These are phyloP conservation scores for Candida boleticola DNA, from an alignment of 805 yeast species.

Conservation along the genomic window DNA sequence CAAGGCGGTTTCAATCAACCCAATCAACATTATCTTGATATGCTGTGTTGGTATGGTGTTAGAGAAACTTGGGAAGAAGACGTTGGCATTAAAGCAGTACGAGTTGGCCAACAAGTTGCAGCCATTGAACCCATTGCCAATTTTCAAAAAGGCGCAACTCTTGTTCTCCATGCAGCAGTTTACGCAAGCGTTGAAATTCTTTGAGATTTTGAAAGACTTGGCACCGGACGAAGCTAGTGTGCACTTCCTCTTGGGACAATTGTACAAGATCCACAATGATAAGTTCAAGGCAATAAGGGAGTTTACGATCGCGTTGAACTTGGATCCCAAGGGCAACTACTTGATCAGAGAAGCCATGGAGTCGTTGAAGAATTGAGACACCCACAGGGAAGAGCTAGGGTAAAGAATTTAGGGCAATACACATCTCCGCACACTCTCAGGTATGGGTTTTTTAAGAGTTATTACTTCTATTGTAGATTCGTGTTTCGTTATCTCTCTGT, in stretches of 20 bases:
- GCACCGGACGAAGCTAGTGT: constrained; percentile 96
- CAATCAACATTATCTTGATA: constrained; percentile 81
- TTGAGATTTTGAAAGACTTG: constrained; percentile 65
- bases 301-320: constrained; percentile 82
- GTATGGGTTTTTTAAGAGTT: too few relatives aligned
- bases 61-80: constrained; percentile 68
- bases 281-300: constrained; percentile 78
- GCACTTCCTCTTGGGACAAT: constrained; percentile 83
- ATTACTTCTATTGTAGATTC: too few relatives aligned
- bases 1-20: constrained; percentile 85
- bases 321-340: constrained; percentile 91
- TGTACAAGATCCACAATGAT: constrained; percentile 73
- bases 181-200: constrained; percentile 68
- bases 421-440: too few relatives aligned
- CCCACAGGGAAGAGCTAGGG: too few relatives aligned
- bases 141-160: constrained; percentile 85
- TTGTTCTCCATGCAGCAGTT: constrained; percentile 69
- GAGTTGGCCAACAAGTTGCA: constrained; percentile 80
- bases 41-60: constrained; percentile 94
- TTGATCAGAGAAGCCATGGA: constrained; percentile 84
- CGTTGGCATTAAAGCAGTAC: constrained; percentile 76
- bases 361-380: constrained; percentile 28
- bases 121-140: constrained; percentile 80
- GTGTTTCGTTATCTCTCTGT: too few relatives aligned
- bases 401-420: too few relatives aligned